Conservation (phyloP, 495 filamentous ascomycete species). For the Neurospora tetraspora region DNA sequence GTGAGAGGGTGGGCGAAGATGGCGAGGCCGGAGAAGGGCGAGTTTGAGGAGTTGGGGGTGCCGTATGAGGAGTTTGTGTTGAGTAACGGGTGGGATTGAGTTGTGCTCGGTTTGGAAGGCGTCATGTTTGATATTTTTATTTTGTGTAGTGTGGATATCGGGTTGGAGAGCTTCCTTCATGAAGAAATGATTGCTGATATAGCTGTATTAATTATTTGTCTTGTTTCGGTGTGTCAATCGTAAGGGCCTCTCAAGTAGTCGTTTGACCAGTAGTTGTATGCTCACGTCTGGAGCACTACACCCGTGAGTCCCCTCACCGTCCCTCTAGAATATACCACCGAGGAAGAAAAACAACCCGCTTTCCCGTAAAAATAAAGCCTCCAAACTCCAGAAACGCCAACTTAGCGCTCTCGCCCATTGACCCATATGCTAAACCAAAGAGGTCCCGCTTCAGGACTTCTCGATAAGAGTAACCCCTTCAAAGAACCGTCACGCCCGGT, state of each 20-base stretch:
- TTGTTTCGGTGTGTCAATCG: too few relatives aligned
- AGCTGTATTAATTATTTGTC: not conserved
- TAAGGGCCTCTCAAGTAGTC: too few relatives aligned
- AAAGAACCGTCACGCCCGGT: slow-evolving; percentile 41
- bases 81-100: slow-evolving; percentile 10
- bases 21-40: slow-evolving; percentile 23
- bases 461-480: not conserved
- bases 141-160: not conserved
- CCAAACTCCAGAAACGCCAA: not conserved
- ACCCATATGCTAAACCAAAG: not conserved
- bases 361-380: not conserved
- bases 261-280: not conserved
- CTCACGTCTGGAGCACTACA: not conserved
- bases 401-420: not conserved
- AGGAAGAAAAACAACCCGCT: not conserved
- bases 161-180: not conserved
- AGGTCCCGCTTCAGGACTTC: not conserved
- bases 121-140: not conserved
- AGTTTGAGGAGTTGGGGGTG: slow-evolving; percentile 23
- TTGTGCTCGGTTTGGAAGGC: not conserved
- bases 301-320: not conserved
- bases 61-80: slow-evolving; percentile 35
- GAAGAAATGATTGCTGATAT: not conserved
- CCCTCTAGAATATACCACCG: not conserved
- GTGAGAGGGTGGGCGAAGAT: slow-evolving; percentile 37